A percentile compares a stretch with the other conserved stretches of the same genome.
Conservation (phyloP, 805 yeast species). For the Scheffersomyces stipitis region DNA sequence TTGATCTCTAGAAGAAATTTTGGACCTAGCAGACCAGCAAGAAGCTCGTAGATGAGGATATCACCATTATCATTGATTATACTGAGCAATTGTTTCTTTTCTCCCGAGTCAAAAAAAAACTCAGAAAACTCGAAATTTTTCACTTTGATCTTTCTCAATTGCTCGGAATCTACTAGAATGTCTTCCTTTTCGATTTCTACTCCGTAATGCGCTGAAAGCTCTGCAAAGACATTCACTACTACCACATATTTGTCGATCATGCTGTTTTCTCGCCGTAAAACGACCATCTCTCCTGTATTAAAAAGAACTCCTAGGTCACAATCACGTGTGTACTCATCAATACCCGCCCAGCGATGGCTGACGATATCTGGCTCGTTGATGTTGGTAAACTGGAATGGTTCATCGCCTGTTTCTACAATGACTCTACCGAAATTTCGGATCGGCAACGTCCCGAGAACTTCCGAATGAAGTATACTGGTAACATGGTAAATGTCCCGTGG, state of each 20-base stretch:
- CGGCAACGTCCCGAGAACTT: constrained; percentile 25
- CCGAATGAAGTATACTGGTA: constrained; percentile 25
- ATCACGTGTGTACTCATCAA: constrained; percentile 23
- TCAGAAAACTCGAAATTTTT: constrained; percentile 26
- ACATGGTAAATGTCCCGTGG: constrained; percentile 25
- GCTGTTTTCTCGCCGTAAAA: constrained; percentile 27
- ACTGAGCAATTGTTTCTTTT: constrained; percentile 4
- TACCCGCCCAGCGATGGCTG: constrained; percentile 32
- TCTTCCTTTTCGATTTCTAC: constrained; percentile 19
- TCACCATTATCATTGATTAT: constrained; percentile 16
- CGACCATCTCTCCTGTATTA: constrained; percentile 38
- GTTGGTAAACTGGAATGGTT: constrained; percentile 27
- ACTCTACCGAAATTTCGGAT: constrained; percentile 28
- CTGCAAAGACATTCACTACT: constrained; percentile 25
- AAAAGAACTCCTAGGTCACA: constrained; percentile 33
- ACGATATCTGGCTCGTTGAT: constrained; percentile 34
- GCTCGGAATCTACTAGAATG: constrained; percentile 17
- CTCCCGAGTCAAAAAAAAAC: constrained; percentile 4
- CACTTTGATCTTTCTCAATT: constrained; percentile 23
- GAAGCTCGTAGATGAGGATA: constrained; percentile 14
- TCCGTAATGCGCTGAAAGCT: constrained; percentile 20
- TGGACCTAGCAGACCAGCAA: constrained; percentile 6
- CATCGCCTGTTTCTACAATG: constrained; percentile 24
- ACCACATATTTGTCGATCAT: constrained; percentile 23
- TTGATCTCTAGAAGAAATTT: background rate